phyloP scores from a whole-genome alignment of 176 grass and related monocot species.

The Triticum timopheevii region DNA sequence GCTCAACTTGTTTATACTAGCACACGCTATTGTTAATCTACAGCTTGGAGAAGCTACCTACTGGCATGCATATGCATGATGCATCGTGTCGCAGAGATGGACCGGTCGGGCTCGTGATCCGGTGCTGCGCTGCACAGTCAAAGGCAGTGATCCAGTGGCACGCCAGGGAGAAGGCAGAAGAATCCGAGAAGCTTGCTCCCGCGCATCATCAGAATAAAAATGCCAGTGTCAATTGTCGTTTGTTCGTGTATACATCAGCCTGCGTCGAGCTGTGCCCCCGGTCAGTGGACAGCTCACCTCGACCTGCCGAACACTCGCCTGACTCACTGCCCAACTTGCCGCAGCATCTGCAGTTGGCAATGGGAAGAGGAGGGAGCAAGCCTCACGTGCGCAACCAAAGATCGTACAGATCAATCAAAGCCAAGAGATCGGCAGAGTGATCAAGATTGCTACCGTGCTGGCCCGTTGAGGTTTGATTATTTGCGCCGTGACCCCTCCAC shows the following conservation, averaged over 20 bases:
- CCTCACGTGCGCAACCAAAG: conserved; percentile 14
- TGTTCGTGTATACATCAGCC: too few relatives aligned
- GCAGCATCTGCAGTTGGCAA: not conserved
- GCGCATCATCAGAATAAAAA: not conserved
- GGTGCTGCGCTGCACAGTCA: not conserved
- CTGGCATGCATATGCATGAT: not conserved
- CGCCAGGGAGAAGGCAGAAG: conserved; percentile 2
- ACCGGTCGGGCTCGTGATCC: not conserved
- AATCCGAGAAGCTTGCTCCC: conserved; percentile 24
- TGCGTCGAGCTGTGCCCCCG: not conserved
- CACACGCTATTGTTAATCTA: not conserved
- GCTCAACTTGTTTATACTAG: not conserved
- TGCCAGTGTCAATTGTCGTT: not conserved
- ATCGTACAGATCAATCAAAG: not conserved
- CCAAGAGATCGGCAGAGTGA: too few relatives aligned
- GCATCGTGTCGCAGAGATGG: not conserved
- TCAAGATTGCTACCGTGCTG: not conserved
- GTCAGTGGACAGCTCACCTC: conserved; percentile 6
- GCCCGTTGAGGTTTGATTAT: not conserved
- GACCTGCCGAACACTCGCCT: not conserved
- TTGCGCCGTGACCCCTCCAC: not conserved
- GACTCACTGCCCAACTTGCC: not conserved
- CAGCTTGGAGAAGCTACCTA: not conserved
- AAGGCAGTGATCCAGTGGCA: not conserved
- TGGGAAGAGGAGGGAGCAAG: not conserved